Conservation (phyloP, 2,329 filamentous ascomycete genomes). For the Fusarium torreyae region DNA sequence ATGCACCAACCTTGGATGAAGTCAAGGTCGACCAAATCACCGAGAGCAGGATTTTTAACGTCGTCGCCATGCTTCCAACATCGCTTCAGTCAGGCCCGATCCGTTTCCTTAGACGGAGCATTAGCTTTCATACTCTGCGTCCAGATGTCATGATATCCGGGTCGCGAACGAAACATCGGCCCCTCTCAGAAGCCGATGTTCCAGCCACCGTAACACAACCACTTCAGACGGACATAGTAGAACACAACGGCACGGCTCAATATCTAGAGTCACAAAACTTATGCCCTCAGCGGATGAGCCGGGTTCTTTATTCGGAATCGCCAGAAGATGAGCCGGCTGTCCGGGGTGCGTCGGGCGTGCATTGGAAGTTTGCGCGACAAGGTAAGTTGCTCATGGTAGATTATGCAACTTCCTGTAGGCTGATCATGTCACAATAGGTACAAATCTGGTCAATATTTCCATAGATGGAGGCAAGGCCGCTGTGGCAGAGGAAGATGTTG, state of each 20-base stretch:
- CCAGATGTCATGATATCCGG: constrained; percentile 29
- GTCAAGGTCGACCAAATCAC: constrained; percentile 53
- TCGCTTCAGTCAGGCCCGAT: constrained; percentile 67
- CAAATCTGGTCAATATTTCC: constrained; percentile 50
- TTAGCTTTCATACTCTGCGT: constrained; percentile 52
- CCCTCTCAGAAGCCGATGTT: constrained; percentile 43
- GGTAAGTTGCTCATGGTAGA: constrained; percentile 40
- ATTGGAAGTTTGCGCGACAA: constrained; percentile 55
- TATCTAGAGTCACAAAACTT: constrained; percentile 21
- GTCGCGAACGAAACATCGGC: constrained; percentile 31
- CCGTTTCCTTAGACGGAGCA: constrained; percentile 63
- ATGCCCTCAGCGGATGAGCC: constrained; percentile 41
- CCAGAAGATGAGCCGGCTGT: constrained; percentile 38
- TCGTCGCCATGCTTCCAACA: constrained; percentile 68
- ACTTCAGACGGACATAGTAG: constrained; percentile 30
- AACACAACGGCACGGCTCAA: constrained; percentile 14
- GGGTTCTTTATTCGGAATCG: constrained; percentile 48
- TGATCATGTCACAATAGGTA: constrained; percentile 40
- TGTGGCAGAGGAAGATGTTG: constrained; percentile 42
- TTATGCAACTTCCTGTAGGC: neutral
- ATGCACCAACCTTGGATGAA: constrained; percentile 47
- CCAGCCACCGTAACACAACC: constrained; percentile 27
- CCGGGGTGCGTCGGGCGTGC: constrained; percentile 52
- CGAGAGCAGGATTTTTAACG: constrained; percentile 60
- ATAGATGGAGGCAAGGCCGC: constrained; percentile 49